Conservation (phyloP, 495 filamentous ascomycete species). For the Hypoxylon fragiforme region DNA sequence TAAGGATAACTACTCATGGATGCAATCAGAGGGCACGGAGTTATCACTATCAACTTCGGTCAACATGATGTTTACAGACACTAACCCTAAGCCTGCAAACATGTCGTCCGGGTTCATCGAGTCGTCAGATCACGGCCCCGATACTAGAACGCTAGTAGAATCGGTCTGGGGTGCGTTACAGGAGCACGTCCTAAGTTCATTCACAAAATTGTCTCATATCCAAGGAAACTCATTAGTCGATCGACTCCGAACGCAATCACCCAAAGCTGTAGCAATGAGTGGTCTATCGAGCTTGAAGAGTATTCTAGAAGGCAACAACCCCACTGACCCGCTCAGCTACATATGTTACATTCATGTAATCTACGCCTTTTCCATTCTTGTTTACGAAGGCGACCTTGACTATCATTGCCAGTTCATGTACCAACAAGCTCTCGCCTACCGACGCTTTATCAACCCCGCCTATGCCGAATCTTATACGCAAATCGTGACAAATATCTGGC, state of each 20-base stretch:
- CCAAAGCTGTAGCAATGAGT: slow-evolving; percentile 38
- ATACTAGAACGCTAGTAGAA: slow-evolving; percentile 44
- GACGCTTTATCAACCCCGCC: slow-evolving; percentile 31
- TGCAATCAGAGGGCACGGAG: slow-evolving; percentile 29
- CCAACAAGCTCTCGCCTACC: slow-evolving; percentile 46
- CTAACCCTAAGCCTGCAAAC: slow-evolving; percentile 14
- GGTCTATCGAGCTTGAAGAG: slow-evolving; percentile 43
- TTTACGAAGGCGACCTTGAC: slow-evolving; percentile 40
- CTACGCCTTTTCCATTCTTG: slow-evolving; percentile 49
- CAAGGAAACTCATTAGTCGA: slow-evolving; percentile 43
- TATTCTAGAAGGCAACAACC: slow-evolving; percentile 38
- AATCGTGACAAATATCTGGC: slow-evolving; percentile 44
- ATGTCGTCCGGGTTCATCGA: slow-evolving; percentile 26
- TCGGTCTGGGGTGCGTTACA: slow-evolving; percentile 47
- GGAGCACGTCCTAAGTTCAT: slow-evolving; percentile 45
- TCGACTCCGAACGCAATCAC: slow-evolving; percentile 42
- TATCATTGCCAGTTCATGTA: slow-evolving; percentile 38
- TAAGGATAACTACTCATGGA: slow-evolving; percentile 36
- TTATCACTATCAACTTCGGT: slow-evolving; percentile 36
- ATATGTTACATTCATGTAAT: slow-evolving; percentile 51
- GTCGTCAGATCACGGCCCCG: slow-evolving; percentile 27
- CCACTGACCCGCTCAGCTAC: slow-evolving; percentile 40
- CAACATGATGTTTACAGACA: slow-evolving; percentile 40
- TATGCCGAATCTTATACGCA: slow-evolving; percentile 38
- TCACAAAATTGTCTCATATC: slow-evolving; percentile 41